Evolutionary conservation across 345 rosid genomes (phyloP).

Genomic region (Excoecaria agallocha): DNA sequence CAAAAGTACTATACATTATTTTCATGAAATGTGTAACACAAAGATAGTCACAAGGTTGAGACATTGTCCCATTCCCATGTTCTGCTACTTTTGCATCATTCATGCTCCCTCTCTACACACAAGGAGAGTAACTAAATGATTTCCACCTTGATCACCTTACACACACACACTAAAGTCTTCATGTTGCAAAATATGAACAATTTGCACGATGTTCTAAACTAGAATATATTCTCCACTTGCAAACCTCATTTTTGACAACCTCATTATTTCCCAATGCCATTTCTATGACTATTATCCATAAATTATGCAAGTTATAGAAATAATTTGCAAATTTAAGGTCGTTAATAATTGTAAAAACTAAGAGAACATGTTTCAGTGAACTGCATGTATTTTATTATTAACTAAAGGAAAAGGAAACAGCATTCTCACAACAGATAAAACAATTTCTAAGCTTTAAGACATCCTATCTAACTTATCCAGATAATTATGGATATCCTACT

Average conservation of each 20-base stretch:
- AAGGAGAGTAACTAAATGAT: too few species aligned
- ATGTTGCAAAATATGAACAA: too few species aligned
- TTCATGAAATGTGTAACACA: too few species aligned
- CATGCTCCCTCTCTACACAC: too few species aligned
- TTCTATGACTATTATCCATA: neutral
- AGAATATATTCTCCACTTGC: neutral
- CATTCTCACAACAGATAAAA: neutral
- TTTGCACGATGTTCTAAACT: neutral
- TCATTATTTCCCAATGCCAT: neutral
- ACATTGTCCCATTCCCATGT: too few species aligned
- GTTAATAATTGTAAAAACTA: neutral
- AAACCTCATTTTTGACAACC: neutral
- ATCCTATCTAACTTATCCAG: neutral
- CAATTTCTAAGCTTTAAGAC: neutral
- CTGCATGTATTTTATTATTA: slow-evolving; percentile 1
- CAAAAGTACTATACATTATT: neutral
- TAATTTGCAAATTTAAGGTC: neutral
- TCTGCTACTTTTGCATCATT: too few species aligned
- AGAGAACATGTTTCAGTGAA: neutral
- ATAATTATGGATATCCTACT: slow-evolving; percentile 19
- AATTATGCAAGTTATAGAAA: neutral
- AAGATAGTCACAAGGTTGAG: too few species aligned
- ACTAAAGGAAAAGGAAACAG: neutral
- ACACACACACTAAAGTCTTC: too few species aligned
- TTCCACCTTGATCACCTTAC: too few species aligned